Base-by-base conservation (phyloP, 202 grass and related monocot genomes). In the Musa balbisiana region DNA sequence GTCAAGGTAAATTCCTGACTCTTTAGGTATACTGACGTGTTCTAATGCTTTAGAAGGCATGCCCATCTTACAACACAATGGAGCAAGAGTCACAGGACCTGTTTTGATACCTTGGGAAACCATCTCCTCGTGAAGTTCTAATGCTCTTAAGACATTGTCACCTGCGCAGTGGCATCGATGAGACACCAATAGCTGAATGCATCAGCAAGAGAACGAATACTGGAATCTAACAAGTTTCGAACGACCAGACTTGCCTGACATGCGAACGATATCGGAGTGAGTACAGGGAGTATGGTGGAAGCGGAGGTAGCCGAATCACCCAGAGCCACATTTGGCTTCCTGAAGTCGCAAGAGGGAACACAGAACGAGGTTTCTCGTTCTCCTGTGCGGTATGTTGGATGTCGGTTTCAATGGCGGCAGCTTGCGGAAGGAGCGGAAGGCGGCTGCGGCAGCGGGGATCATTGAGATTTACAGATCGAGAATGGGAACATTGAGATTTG, bases 121-220 rank as follows among this genome's bases (percentile, higher is more conserved):
- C 74, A 77, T 66, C 74, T 77, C 59, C 8, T 77, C 49, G 14
- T 24, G 19, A 65, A 77, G 74, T 53, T 77, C 74, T 52, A 63
- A 25, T 52, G 60, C 74, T 77, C 74, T 65, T 15, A 77, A 43
- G 19, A 64, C 22, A 52, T 65, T 52, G 4, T 50, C 60, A 1
- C 27, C 49, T 12, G 8, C 14, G 49, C 74, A 53, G 49, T 77
- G 17, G n/a, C 59, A 26, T 60, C 21, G 53, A 77, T 77, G 21
- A 66, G 74, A 77, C 43, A 66, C 2, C 60, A 3, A 10, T 77
- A 77, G 13, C 74, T 66, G 60, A 77, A 77, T 16, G 21, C 49
- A 65, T 77, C 74, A 26, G 59, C 1, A 3, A 15, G 21, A 51
- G 49, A 65, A 52, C 59, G 53, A 23, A 19, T 43, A 43, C 33